Base-by-base conservation (phyloP, 2,329 filamentous ascomycete species). In the Pseudodiploospora longispora region DNA sequence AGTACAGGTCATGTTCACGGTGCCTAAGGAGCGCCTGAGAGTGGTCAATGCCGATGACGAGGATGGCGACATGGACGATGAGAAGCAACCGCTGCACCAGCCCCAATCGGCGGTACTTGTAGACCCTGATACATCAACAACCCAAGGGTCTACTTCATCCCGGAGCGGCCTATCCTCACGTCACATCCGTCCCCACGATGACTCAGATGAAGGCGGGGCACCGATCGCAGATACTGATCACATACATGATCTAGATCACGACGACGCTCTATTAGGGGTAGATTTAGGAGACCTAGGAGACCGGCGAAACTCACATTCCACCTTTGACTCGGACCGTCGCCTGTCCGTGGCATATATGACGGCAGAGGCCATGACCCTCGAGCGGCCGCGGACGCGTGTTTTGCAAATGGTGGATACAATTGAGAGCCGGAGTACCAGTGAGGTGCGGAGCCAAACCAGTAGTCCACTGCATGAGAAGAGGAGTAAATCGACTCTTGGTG, bases 1-100 rank as follows among this genome's bases (percentile, higher is more conserved):
- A 6, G 85, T 90, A 48, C 85, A 90, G 62, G 78, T 88, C 58
- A 93, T 95, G 78, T 97, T 95, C 63, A 96, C 91, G 1, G 88
- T 96, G 48, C 91, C 93, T 3, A 88, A 84, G 61, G 85, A 91
- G 63, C 80, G 81, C 54, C 66, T 97, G 50, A 71, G 91, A 28
- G 89, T 97, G n/a, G 91, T 96, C 19, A 97, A 97, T 61, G 83
- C 78, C 41, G 84, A 84, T 32, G 60, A 61, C n/a, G 51, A 55
- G n/a, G 57, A 58, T 27, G 57, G 55, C 9, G 47, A 55, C 6
- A 57, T 56, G 5, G 58, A 61, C 10, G 58, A 61, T 12, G 61
- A 59, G 27, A 36, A 50, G 10, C 43, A 50, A 2, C 51, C 57
- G 40, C 44, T 50, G 4, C 47, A 49, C 7, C 39, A 55, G 41